These are phyloP conservation scores for Aspergillus nanangensis DNA, from an alignment of 495 filamentous ascomycete species.

Conservation along the genomic window DNA sequence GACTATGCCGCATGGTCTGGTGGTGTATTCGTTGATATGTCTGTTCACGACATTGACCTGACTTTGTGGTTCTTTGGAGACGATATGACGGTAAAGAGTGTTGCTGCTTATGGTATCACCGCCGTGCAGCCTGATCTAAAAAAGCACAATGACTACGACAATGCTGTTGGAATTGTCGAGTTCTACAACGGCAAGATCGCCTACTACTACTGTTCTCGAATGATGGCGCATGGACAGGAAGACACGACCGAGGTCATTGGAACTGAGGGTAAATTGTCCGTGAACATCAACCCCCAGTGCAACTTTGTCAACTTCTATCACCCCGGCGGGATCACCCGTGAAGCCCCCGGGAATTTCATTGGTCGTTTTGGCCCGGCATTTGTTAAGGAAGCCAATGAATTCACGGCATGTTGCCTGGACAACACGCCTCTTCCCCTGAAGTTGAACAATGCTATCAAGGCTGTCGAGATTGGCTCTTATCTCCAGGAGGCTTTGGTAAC, in stretches of 20 bases:
- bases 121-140: slow-evolving; percentile 53
- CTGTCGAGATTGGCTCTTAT: slow-evolving; percentile 53
- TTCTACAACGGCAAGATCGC: slow-evolving; percentile 56
- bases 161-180: slow-evolving; percentile 57
- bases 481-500: slow-evolving; percentile 51
- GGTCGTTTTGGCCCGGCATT: slow-evolving; percentile 11
- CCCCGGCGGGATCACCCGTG: slow-evolving; percentile 39
- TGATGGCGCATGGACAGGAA: slow-evolving; percentile 59
- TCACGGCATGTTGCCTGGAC: slow-evolving; percentile 48
- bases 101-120: slow-evolving; percentile 46
- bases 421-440: slow-evolving; percentile 47
- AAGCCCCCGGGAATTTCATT: slow-evolving; percentile 42
- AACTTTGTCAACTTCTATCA: slow-evolving; percentile 49
- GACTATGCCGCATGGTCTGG: slow-evolving; percentile 49
- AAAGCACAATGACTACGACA: slow-evolving; percentile 54
- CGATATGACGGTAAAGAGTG: slow-evolving; percentile 38
- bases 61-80: slow-evolving; percentile 53
- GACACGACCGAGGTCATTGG: slow-evolving; percentile 62
- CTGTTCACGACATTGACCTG: slow-evolving; percentile 55
- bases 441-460: slow-evolving; percentile 48
- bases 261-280: slow-evolving; percentile 52
- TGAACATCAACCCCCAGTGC: slow-evolving; percentile 47
- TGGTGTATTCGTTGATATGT: slow-evolving; percentile 57
- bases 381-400: slow-evolving; percentile 49
- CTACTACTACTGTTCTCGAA: slow-evolving; percentile 53